phyloP scores from a whole-genome alignment of 2,329 filamentous ascomycete genomes.

The Fusarium veterinarium region DNA sequence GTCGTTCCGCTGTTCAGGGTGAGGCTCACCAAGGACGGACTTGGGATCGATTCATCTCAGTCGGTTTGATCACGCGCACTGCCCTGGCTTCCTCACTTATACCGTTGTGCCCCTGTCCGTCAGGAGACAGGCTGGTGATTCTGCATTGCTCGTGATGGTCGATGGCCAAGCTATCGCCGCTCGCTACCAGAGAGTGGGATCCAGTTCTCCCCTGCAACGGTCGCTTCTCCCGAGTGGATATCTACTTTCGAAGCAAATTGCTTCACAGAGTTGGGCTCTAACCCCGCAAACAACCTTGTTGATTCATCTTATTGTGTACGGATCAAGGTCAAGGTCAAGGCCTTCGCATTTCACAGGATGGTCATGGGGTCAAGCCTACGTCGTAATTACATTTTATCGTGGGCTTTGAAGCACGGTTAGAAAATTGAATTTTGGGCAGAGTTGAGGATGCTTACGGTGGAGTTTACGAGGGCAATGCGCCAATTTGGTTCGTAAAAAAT shows the following conservation, averaged over 20 bases:
- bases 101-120: conserved; percentile 14
- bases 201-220: conserved; percentile 23
- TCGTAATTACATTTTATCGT: conserved; percentile 4
- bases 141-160: conserved; percentile 9
- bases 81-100: conserved; percentile 8
- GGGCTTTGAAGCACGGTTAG: conserved; percentile 5
- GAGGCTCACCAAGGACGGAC: conserved; percentile 18
- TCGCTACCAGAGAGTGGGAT: conserved; percentile 26
- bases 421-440: neutral
- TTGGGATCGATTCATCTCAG: conserved; percentile 15
- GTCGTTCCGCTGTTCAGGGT: neutral
- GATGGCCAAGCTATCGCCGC: conserved; percentile 10
- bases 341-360: conserved; percentile 11
- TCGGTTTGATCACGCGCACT: conserved; percentile 20
- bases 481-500: conserved; percentile 21
- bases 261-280: conserved; percentile 22
- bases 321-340: conserved; percentile 23
- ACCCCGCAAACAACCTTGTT: conserved; percentile 35
- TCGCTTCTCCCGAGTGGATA: conserved; percentile 24
- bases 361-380: conserved; percentile 23
- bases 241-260: conserved; percentile 30
- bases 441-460: conserved; percentile 18
- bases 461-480: conserved; percentile 20
- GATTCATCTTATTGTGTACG: conserved; percentile 28
- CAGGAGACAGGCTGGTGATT: conserved; percentile 31